Evolutionary conservation across 2,329 filamentous ascomycete species (phyloP).

Genomic region (Colletotrichum ledebouriae): DNA sequence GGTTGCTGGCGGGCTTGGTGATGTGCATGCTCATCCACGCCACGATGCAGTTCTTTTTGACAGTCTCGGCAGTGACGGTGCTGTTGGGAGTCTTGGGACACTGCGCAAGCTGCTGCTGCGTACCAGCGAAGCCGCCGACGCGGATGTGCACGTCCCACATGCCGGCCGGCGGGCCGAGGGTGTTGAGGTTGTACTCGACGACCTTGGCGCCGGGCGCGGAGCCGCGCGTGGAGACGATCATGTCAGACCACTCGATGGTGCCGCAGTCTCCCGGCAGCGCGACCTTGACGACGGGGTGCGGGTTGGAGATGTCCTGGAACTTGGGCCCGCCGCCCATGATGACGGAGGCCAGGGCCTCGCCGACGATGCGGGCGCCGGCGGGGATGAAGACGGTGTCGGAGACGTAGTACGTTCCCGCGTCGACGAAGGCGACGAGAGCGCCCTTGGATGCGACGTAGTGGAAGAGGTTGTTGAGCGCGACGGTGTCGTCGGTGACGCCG

Average conservation of each 20-base stretch:
- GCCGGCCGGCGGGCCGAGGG: slow-evolving; percentile 60
- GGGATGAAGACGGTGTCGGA: slow-evolving; percentile 66
- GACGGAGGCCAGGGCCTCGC: slow-evolving; percentile 67
- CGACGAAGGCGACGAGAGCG: slow-evolving; percentile 70
- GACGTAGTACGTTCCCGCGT: slow-evolving; percentile 73
- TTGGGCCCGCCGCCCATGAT: slow-evolving; percentile 68
- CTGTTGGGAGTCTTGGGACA: slow-evolving; percentile 64
- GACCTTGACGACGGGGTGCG: slow-evolving; percentile 76
- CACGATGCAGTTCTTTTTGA: slow-evolving; percentile 54
- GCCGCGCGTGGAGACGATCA: slow-evolving; percentile 78
- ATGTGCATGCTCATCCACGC: slow-evolving; percentile 60
- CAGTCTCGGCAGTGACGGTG: slow-evolving; percentile 8
- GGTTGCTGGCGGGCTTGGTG: slow-evolving; percentile 53
- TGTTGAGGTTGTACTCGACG: slow-evolving; percentile 79
- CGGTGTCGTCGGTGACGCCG: slow-evolving; percentile 80
- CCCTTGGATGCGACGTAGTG: slow-evolving; percentile 61
- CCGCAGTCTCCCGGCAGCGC: slow-evolving; percentile 74
- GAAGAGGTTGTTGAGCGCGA: slow-evolving; percentile 75
- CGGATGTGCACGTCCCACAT: slow-evolving; percentile 85
- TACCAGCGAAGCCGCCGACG: slow-evolving; percentile 79
- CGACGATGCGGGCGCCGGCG: slow-evolving; percentile 67
- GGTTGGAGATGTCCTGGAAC: slow-evolving; percentile 69
- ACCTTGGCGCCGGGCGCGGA: slow-evolving; percentile 76
- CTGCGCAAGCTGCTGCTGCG: slow-evolving; percentile 73
- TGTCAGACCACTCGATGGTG: slow-evolving; percentile 77